A percentile compares a stretch with the other conserved stretches of the same genome.
Conservation (phyloP, 768 basidiomycete genomes). For the Tricholoma flavovirens region DNA sequence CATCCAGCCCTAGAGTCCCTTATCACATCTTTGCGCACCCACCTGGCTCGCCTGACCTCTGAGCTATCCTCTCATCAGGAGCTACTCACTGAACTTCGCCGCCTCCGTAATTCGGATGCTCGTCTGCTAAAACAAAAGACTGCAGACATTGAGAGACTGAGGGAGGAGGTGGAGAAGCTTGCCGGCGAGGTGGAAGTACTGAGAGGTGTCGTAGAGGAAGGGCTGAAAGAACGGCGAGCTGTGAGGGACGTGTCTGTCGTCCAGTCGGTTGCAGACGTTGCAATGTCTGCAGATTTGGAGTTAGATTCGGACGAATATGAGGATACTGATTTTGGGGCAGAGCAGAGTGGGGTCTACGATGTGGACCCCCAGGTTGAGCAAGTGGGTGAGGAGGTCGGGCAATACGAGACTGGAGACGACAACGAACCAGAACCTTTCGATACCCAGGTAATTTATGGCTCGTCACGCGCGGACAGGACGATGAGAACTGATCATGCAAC, state of each 20-base stretch:
- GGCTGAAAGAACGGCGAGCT: constrained; percentile 65
- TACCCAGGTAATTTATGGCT: constrained; percentile 26
- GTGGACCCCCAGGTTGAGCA: constrained; percentile 12
- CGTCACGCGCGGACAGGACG: constrained; percentile 37
- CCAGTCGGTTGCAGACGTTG: constrained; percentile 26
- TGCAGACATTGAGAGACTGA: constrained; percentile 61
- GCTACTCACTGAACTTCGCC: constrained; percentile 60
- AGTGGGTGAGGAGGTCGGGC: constrained; percentile 19
- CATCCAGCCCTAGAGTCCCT: constrained; percentile 72
- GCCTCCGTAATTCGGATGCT: constrained; percentile 58
- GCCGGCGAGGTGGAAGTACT: constrained; percentile 83
- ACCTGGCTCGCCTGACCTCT: constrained; percentile 70
- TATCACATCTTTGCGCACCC: constrained; percentile 63
- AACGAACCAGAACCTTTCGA: constrained; percentile 32
- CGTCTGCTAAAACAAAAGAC: constrained; percentile 52
- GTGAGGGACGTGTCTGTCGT: constrained; percentile 37
- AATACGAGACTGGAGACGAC: constrained; percentile 24
- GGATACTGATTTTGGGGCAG: constrained; percentile 1
- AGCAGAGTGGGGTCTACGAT: constrained; percentile 12
- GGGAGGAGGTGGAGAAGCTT: constrained; percentile 73
- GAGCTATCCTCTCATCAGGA: constrained; percentile 76
- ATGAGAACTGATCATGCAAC: constrained; percentile 53
- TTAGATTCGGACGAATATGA: constrained; percentile 13
- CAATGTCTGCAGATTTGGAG: constrained; percentile 30
- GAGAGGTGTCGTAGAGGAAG: constrained; percentile 83